phyloP scores from a whole-genome alignment of 495 filamentous ascomycete species.

The Tuber umbilicatum region DNA sequence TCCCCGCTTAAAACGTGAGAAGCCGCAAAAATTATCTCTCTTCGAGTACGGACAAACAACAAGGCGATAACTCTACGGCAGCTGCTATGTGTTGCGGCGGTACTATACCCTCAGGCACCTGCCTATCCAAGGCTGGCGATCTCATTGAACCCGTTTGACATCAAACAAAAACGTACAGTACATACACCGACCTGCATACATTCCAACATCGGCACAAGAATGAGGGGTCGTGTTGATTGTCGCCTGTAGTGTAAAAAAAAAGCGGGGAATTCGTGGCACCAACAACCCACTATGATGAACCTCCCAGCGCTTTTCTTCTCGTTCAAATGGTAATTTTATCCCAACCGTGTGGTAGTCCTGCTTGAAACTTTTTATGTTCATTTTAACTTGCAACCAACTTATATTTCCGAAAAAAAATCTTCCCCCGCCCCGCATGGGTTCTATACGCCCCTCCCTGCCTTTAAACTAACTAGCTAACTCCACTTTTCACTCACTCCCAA shows the following conservation, averaged over 20 bases:
- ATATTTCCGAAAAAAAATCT: neutral
- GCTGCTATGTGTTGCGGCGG: neutral
- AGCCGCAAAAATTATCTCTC: neutral
- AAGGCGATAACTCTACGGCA: neutral
- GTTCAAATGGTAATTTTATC: neutral
- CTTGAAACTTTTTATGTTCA: neutral
- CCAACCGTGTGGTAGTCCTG: neutral
- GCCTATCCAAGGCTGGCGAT: neutral
- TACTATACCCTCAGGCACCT: neutral
- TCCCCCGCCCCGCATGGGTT: neutral
- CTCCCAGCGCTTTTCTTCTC: neutral
- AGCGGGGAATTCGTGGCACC: constrained; percentile 2
- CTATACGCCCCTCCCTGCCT: neutral
- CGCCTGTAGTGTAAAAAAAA: no score
- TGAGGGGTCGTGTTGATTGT: neutral
- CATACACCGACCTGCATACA: neutral
- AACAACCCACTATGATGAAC: neutral
- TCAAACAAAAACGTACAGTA: neutral
- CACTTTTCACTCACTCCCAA: neutral
- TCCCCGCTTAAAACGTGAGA: neutral
- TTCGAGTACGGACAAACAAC: neutral
- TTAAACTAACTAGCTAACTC: constrained; percentile 1
- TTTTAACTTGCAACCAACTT: constrained; percentile 1
- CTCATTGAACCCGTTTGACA: neutral
- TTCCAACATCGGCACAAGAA: neutral